A percentile compares a stretch with the other conserved stretches of the same genome.
These are phyloP conservation scores for Coemansia sp. DNA, from an alignment of 192 early-diverging fungal species.

Conservation along the genomic window DNA sequence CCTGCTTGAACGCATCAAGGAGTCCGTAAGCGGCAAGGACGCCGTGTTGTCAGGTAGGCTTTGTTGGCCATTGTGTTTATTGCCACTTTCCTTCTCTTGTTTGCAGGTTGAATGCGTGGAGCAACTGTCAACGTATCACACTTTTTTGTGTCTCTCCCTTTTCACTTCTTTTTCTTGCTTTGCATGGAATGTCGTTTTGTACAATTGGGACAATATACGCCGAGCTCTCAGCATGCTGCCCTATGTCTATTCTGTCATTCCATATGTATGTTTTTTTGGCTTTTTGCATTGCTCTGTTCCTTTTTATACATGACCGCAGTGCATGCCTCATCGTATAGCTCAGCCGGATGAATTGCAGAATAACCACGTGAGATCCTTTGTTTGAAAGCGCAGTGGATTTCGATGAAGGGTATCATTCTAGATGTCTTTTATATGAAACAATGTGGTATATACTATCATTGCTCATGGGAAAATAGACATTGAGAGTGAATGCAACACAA, in stretches of 20 bases:
- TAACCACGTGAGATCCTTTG: not conserved
- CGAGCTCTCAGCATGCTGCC: not conserved
- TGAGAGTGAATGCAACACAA: not conserved
- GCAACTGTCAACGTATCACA: not conserved
- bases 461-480: not conserved
- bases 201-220: not conserved
- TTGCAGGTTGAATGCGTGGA: not conserved
- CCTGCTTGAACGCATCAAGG: slow-evolving; percentile 30
- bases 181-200: not conserved
- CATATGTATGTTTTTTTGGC: not conserved
- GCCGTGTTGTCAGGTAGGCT: slow-evolving; percentile 21
- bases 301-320: not conserved
- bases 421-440: not conserved
- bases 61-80: not conserved
- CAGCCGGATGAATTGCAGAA: slow-evolving; percentile 6
- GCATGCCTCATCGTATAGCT: not conserved
- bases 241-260: not conserved
- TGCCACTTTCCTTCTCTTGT: not conserved
- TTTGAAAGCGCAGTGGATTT: not conserved
- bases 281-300: not conserved
- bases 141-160: not conserved
- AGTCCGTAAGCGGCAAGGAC: not conserved
- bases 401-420: not conserved
- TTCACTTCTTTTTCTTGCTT: slow-evolving; percentile 1
- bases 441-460: not conserved